These are phyloP conservation scores for Aureobasidium sp. DNA, from an alignment of 2,329 filamentous ascomycete species.

Conservation along the genomic window DNA sequence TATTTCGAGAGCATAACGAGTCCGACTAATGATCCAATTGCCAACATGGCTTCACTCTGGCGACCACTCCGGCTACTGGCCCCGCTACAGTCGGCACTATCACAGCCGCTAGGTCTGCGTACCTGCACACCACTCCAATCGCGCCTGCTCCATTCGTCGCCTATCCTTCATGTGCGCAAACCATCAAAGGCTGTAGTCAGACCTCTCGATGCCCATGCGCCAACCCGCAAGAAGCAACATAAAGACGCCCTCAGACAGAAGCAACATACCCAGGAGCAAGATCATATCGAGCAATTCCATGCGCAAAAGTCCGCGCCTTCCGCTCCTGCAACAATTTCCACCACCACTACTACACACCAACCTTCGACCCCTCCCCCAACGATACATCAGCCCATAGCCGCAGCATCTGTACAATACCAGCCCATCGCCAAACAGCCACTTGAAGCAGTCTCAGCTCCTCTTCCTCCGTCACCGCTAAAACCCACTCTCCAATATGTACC, in stretches of 20 bases:
- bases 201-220: not conserved
- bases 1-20: not conserved
- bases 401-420: not conserved
- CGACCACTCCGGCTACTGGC: conserved; percentile 3
- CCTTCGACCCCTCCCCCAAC: not conserved
- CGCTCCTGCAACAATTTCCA: not conserved
- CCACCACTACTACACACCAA: not conserved
- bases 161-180: not conserved
- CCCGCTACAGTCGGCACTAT: not conserved
- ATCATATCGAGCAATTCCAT: not conserved
- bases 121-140: not conserved
- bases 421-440: not conserved
- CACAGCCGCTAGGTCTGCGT: not conserved
- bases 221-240: not conserved
- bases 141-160: conserved; percentile 1
- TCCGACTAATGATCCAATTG: not conserved
- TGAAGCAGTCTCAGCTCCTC: too few relatives aligned
- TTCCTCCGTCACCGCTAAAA: not conserved
- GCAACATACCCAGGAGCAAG: not conserved
- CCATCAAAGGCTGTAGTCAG: conserved; percentile 1
- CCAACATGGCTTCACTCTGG: conserved; percentile 7
- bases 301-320: not conserved
- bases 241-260: not conserved
- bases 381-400: not conserved
- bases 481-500: not conserved